phyloP scores from a whole-genome alignment of 352 stramenopile species.

The Globisporangium yorkense region DNA sequence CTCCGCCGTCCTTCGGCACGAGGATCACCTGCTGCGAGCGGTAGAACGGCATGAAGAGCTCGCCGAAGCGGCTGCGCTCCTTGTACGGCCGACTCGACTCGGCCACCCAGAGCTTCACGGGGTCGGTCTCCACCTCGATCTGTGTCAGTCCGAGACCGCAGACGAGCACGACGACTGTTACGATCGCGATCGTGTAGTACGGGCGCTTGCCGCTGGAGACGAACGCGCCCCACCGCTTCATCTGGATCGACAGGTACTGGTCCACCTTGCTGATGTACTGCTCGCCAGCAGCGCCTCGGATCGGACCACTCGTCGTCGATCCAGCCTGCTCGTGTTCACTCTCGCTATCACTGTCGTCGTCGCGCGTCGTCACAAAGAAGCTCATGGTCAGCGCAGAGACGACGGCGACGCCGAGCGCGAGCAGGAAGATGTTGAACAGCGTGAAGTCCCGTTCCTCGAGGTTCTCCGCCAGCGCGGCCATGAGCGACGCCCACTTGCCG shows the following conservation, averaged over 20 bases:
- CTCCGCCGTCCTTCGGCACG: conserved; percentile 39
- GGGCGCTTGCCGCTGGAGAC: conserved; percentile 21
- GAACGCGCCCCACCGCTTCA: conserved; percentile 41
- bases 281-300: background rate
- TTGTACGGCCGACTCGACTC: conserved; percentile 35
- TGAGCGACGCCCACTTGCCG: conserved; percentile 32
- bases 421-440: conserved; percentile 50
- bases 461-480: conserved; percentile 36
- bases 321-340: background rate
- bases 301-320: background rate
- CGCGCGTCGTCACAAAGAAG: conserved; percentile 35
- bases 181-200: conserved; percentile 16
- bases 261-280: conserved; percentile 27
- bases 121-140: conserved; percentile 38
- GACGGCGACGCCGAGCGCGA: conserved; percentile 39
- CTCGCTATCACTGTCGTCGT: conserved; percentile 13
- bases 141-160: conserved; percentile 21
- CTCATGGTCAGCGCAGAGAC: conserved; percentile 30
- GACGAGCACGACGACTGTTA: conserved; percentile 15
- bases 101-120: conserved; percentile 53
- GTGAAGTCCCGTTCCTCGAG: conserved; percentile 28
- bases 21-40: conserved; percentile 49
- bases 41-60: conserved; percentile 57
- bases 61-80: conserved; percentile 31
- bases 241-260: conserved; percentile 14